Evolutionary conservation across 176 grass and related monocot genomes (phyloP).

Genomic region (Thalia dealbata): DNA sequence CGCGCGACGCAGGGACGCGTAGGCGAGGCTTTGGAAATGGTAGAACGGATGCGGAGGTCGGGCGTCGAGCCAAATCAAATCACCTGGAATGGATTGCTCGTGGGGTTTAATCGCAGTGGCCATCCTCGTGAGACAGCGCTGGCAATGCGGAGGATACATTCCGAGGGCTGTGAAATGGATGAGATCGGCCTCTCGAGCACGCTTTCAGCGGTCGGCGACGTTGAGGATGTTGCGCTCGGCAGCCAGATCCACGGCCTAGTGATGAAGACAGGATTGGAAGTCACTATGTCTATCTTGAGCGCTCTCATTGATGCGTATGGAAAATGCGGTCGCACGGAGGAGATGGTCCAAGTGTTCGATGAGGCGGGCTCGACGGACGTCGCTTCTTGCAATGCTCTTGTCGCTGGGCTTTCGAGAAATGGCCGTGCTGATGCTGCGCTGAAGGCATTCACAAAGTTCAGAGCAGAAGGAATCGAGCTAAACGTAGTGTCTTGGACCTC

Average conservation of each 20-base stretch:
- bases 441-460: conserved; percentile 36
- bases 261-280: conserved; percentile 31
- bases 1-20: conserved; percentile 28
- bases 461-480: conserved; percentile 25
- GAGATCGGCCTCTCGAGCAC: conserved; percentile 30
- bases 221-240: conserved; percentile 16
- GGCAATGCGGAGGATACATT: conserved; percentile 36
- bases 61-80: conserved; percentile 39
- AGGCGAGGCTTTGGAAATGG: conserved; percentile 17
- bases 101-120: conserved; percentile 47
- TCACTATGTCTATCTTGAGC: conserved; percentile 29
- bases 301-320: conserved; percentile 53
- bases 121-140: conserved; percentile 19
- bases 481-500: conserved; percentile 77
- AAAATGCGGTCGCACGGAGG: conserved; percentile 28
- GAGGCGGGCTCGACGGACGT: conserved; percentile 32
- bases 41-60: conserved; percentile 29
- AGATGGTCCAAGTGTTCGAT: conserved; percentile 40
- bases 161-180: conserved; percentile 34
- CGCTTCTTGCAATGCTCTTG: conserved; percentile 45
- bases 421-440: conserved; percentile 32
- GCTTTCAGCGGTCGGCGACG: conserved; percentile 34
- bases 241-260: conserved; percentile 43
- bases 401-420: conserved; percentile 52
- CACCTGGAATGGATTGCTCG: conserved; percentile 60